Percentiles rank a stretch among this genome's conserved stretches.
Evolutionary conservation across 768 basidiomycete genomes (phyloP).

Genomic region (Boletus edulis): DNA sequence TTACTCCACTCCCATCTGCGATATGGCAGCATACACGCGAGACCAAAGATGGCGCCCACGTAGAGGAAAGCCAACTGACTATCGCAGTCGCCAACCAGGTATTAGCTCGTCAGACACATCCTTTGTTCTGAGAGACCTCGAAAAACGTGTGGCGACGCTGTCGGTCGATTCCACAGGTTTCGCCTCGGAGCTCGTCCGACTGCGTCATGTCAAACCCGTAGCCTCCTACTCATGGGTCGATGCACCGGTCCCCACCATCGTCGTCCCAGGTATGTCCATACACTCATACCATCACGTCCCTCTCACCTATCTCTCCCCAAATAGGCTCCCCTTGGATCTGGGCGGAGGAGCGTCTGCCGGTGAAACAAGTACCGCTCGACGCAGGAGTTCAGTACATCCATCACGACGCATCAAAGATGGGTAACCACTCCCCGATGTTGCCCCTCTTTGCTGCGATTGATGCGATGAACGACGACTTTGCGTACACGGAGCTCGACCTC

Average conservation of each 20-base stretch:
- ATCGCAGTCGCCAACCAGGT: background rate
- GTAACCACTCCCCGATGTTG: constrained; percentile 38
- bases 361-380: constrained; percentile 56
- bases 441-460: constrained; percentile 64
- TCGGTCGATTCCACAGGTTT: constrained; percentile 4
- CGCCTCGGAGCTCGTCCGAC: constrained; percentile 26
- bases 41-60: constrained; percentile 9
- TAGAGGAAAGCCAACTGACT: constrained; percentile 11
- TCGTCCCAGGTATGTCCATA: constrained; percentile 49
- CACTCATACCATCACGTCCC: background rate
- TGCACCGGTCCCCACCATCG: constrained; percentile 43
- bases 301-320: background rate
- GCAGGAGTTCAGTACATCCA: constrained; percentile 48
- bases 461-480: constrained; percentile 28
- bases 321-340: constrained; percentile 61
- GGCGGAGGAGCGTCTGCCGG: constrained; percentile 45
- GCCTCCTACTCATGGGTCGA: constrained; percentile 58
- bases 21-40: constrained; percentile 19
- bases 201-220: constrained; percentile 40
- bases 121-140: constrained; percentile 26
- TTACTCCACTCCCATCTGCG: background rate
- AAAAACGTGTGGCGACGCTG: constrained; percentile 17
- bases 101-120: background rate
- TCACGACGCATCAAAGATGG: constrained; percentile 52
- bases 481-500: constrained; percentile 36